A percentile compares a stretch with the other conserved stretches of the same genome.
phyloP scores from a whole-genome alignment of 257 asterid genomes.

The Gentiana straminea region DNA sequence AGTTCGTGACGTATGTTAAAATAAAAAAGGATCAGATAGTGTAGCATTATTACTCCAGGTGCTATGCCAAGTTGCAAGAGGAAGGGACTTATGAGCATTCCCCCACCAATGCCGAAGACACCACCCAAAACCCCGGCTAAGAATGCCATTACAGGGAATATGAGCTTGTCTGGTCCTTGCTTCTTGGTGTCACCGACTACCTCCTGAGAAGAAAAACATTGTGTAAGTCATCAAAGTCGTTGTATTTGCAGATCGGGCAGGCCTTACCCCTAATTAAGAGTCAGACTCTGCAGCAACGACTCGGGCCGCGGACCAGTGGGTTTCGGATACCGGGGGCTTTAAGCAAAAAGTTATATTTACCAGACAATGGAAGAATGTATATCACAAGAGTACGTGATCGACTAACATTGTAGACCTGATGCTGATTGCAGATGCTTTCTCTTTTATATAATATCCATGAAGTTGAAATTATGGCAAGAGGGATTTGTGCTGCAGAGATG shows the following conservation, averaged over 20 bases:
- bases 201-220: slow-evolving; percentile 28
- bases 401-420: slow-evolving; percentile 22
- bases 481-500: slow-evolving; percentile 60
- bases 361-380: not conserved
- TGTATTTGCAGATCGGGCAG: no score
- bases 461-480: slow-evolving; percentile 58
- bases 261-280: no score
- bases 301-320: no score
- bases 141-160: slow-evolving; percentile 75
- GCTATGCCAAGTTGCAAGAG: slow-evolving; percentile 67
- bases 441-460: slow-evolving; percentile 35
- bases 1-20: not conserved
- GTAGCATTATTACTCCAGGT: slow-evolving; percentile 44
- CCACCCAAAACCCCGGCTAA: slow-evolving; percentile 83
- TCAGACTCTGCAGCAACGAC: no score
- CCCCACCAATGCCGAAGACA: slow-evolving; percentile 88
- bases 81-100: slow-evolving; percentile 84
- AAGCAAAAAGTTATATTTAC: no score
- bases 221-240: not conserved
- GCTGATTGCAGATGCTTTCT: slow-evolving; percentile 12
- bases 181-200: slow-evolving; percentile 13
- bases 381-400: not conserved
- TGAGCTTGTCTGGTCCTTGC: slow-evolving; percentile 17
- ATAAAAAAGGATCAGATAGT: slow-evolving; percentile 3
- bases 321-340: no score